Conservation (phyloP, 192 early-diverging fungal species). For the Chytriomyces hyalinus region DNA sequence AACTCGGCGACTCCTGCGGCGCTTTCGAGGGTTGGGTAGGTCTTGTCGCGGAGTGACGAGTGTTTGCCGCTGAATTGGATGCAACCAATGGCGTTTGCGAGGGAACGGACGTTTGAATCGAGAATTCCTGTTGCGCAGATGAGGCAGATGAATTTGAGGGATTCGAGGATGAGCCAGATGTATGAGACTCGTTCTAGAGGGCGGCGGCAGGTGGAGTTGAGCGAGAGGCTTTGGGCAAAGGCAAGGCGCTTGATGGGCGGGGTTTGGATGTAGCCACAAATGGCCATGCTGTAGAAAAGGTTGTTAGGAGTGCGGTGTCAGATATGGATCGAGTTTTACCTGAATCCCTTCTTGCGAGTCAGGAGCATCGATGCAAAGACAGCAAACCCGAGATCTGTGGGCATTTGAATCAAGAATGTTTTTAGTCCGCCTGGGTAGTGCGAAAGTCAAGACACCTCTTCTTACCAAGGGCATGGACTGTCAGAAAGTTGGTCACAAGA, state of each 20-base stretch:
- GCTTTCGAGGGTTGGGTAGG: constrained; percentile 29
- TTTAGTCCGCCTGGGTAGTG: too few species aligned
- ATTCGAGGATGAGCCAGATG: constrained; percentile 28
- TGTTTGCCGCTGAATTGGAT: constrained; percentile 13
- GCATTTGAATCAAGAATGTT: background rate
- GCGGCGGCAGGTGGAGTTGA: constrained; percentile 28
- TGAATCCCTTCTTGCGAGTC: constrained; percentile 17
- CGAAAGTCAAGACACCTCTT: background rate
- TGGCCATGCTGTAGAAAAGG: constrained; percentile 2
- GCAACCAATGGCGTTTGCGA: constrained; percentile 6
- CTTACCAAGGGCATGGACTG: constrained; percentile 20
- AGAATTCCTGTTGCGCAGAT: constrained; percentile 24
- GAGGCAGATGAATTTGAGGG: constrained; percentile 19
- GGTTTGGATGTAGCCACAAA: constrained; percentile 29
- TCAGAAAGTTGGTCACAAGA: constrained; percentile 12
- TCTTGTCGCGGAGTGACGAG: background rate
- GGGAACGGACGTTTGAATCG: background rate
- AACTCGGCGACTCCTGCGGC: constrained; percentile 33
- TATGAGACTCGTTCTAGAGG: constrained; percentile 25
- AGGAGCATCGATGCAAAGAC: constrained; percentile 26
- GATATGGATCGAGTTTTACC: background rate
- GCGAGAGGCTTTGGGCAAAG: constrained; percentile 19
- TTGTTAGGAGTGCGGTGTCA: background rate
- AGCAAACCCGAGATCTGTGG: constrained; percentile 24
- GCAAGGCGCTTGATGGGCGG: constrained; percentile 7